Percentiles rank a stretch among this genome's conserved stretches.
Conservation (phyloP, 192 early-diverging fungal genomes). For the Podochytrium sp. region DNA sequence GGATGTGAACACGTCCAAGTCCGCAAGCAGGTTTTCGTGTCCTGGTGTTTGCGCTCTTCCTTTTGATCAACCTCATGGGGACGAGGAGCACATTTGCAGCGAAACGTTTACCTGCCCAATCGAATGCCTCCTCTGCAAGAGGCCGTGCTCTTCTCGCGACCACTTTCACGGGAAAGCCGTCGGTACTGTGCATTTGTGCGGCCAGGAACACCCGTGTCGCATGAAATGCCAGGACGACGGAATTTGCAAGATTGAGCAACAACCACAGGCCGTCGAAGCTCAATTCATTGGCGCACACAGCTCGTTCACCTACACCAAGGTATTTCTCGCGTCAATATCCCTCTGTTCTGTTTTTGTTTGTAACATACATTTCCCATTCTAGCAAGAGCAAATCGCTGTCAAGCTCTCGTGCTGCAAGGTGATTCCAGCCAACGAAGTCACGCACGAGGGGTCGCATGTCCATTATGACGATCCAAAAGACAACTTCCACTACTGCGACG, state of each 20-base stretch:
- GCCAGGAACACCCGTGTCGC: conserved; percentile 14
- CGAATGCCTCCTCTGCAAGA: neutral
- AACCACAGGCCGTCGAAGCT: conserved; percentile 20
- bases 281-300: neutral
- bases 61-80: neutral
- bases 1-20: neutral
- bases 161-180: conserved; percentile 4
- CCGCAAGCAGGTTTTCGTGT: neutral
- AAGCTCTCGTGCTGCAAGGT: conserved; percentile 36
- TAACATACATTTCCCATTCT: neutral
- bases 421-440: conserved; percentile 39
- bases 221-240: conserved; percentile 33
- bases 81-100: neutral
- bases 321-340: neutral
- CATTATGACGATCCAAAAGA: conserved; percentile 21
- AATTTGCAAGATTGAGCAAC: conserved; percentile 41
- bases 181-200: conserved; percentile 33
- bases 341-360: neutral
- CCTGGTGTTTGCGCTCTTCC: neutral
- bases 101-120: neutral
- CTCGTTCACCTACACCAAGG: conserved; percentile 19
- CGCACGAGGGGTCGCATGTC: conserved; percentile 35
- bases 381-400: conserved; percentile 35
- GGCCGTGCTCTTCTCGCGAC: neutral
- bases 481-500: conserved; percentile 35